Conservation (phyloP, 2,329 filamentous ascomycete genomes). For the Xylaria sp. region DNA sequence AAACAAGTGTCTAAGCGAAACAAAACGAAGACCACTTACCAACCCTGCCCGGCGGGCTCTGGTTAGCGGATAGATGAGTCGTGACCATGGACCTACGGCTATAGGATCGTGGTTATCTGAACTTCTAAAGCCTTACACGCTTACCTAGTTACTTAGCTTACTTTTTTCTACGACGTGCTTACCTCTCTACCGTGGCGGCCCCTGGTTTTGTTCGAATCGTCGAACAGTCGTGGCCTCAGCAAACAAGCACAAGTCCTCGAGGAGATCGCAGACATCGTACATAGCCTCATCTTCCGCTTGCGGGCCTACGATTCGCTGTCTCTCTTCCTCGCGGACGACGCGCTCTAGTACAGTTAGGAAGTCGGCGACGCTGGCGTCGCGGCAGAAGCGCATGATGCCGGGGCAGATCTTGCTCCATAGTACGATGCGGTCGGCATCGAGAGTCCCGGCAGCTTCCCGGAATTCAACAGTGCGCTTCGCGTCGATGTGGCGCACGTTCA, state of each 20-base stretch:
- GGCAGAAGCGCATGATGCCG: conserved; percentile 44
- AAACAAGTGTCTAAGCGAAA: no score
- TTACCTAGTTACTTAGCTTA: background rate
- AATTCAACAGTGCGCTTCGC: conserved; percentile 50
- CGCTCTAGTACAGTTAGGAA: conserved; percentile 46
- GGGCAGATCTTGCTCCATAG: conserved; percentile 52
- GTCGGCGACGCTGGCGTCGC: conserved; percentile 25
- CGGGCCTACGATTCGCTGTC: conserved; percentile 25
- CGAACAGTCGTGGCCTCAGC: conserved; percentile 47
- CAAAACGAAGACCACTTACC: no score
- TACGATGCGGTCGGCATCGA: conserved; percentile 51
- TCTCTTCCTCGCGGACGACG: conserved; percentile 47
- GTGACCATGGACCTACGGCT: no score
- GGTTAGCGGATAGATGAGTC: no score
- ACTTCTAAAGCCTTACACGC: background rate
- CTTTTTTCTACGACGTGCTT: background rate
- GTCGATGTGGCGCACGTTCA: background rate
- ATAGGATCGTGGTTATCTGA: no score
- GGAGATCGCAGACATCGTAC: conserved; percentile 53
- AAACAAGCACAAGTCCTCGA: conserved; percentile 51
- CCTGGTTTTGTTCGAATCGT: conserved; percentile 35
- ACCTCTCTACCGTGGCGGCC: conserved; percentile 37
- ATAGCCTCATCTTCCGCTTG: conserved; percentile 29
- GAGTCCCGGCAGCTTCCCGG: conserved; percentile 51
- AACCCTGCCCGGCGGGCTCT: no score